These are phyloP conservation scores for Hypoxylon sp. DNA, from an alignment of 2,329 filamentous ascomycete genomes.

Conservation along the genomic window DNA sequence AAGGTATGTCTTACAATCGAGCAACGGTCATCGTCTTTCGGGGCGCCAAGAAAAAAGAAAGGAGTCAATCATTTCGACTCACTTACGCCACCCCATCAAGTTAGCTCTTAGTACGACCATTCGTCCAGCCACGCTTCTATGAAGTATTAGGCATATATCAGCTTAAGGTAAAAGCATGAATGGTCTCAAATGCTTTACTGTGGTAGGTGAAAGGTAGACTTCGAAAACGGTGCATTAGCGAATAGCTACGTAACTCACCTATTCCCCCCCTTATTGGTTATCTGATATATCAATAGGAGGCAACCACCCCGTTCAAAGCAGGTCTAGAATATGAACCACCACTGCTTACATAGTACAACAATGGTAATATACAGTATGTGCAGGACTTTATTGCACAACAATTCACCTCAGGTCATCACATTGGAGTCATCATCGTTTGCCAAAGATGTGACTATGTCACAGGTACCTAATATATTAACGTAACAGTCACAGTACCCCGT, in stretches of 20 bases:
- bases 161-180: neutral
- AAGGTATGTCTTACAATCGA: slow-evolving; percentile 2
- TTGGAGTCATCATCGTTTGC: neutral
- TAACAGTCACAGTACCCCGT: neutral
- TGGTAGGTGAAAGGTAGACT: neutral
- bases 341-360: neutral
- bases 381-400: neutral
- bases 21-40: neutral
- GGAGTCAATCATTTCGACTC: neutral
- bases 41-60: neutral
- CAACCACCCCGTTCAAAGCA: neutral
- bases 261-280: neutral
- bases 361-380: neutral
- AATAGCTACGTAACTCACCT: neutral
- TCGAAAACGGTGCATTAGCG: neutral
- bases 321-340: neutral
- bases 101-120: slow-evolving; percentile 1
- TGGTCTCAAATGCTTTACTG: neutral
- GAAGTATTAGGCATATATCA: neutral
- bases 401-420: neutral
- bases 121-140: neutral
- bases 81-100: slow-evolving; percentile 2
- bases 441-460: neutral
- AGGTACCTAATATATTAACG: slow-evolving; percentile 10
- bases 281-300: neutral